Evolutionary conservation across 768 basidiomycete species (phyloP), one percentile per base, ranked within the genome.

Genomic region (Candolleomyces eurysporus): DNA sequence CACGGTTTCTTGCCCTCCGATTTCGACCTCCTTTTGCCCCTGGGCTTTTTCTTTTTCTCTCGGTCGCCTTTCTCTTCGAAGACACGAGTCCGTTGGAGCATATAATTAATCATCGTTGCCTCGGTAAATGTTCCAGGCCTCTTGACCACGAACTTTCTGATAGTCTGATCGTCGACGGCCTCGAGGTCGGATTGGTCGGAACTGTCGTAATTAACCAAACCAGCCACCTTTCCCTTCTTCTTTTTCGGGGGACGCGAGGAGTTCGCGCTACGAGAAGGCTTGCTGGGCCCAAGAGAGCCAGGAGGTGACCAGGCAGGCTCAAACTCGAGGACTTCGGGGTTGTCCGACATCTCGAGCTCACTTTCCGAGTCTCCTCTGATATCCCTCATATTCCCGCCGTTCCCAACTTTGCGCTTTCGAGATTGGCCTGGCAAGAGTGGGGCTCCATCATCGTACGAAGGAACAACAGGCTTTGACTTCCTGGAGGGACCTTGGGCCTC

Each of bases 361-460:
- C 86, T 88, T 67, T 90, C 88, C 1, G 85, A 71, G 64, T 90
- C 89, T 7, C 88, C 89, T 63, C 74, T 82, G 57, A 90, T 78
- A 6, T 82, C 79, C 42, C 66, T 65, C 21, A 67, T 46, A 57
- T 75, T 70, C 55, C 64, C 73, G 7, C 75, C 69, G 30, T 71
- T 69, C 21, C 63, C 61, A 31, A 75, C 67, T 48, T 69, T 73
- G 49, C 80, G 76, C 52, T 74, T 71, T 22, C 80, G 76, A 22
- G 84, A 80, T 64, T 83, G 77, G 3, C 88, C 86, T 0, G 86
- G 86, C 19, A 75, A 76, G 30, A 84, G 64, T 6, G 78, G 79
- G 11, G 74, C 75, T 52, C 76, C 75, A 13, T 67, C 70, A 1
- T 61, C 66, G 40, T 39, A 13, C 3, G 21, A 5, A 19, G 54